These are phyloP conservation scores for Neofusicoccum cordaticola DNA, from an alignment of 2,329 filamentous ascomycete species.

Conservation along the genomic window DNA sequence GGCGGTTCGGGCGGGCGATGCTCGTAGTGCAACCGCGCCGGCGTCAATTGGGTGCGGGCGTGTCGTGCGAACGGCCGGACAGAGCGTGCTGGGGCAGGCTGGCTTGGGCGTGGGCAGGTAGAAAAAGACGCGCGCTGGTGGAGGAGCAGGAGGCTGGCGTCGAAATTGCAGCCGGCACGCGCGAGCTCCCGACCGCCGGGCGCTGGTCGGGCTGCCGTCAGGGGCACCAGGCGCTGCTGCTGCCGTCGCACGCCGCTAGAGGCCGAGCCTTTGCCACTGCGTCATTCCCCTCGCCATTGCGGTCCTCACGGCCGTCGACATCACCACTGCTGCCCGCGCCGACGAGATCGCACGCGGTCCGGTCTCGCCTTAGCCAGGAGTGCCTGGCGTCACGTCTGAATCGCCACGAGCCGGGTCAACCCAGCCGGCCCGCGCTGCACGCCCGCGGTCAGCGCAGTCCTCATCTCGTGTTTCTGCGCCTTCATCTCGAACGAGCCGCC, in stretches of 20 bases:
- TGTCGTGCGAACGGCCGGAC: background rate
- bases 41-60: background rate
- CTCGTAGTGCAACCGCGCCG: background rate
- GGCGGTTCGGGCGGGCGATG: background rate
- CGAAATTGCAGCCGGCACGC: constrained; percentile 4
- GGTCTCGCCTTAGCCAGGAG: background rate
- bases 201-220: background rate
- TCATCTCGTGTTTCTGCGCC: constrained; percentile 3
- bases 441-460: background rate
- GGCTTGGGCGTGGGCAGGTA: background rate
- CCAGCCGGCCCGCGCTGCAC: background rate
- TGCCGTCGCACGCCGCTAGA: background rate
- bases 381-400: background rate
- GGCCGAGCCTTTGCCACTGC: constrained; percentile 7
- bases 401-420: background rate
- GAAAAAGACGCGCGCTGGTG: background rate
- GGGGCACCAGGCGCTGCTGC: background rate
- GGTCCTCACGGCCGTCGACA: background rate
- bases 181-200: background rate
- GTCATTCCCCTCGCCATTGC: background rate
- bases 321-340: background rate
- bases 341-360: background rate
- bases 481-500: constrained; percentile 1
- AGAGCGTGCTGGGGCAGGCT: background rate
- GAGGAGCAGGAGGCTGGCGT: background rate